Evolutionary conservation across 2,329 filamentous ascomycete species (phyloP), one percentile per base, ranked within the genome.

Genomic region (Didymella glomerata): DNA sequence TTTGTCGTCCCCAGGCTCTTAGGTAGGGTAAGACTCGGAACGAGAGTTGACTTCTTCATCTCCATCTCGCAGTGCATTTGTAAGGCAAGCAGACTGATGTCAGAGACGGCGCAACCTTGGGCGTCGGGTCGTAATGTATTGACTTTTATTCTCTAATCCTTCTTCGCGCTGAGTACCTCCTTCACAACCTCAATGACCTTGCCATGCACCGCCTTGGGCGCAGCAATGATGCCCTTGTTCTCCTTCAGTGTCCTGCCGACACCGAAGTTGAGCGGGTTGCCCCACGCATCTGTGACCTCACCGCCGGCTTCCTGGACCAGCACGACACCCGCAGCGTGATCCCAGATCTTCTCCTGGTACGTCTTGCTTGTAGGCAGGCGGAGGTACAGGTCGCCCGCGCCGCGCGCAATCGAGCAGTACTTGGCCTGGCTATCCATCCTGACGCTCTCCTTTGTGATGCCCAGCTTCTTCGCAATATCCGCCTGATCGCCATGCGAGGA

Each of bases 281-380:
- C 95, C 62, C 90, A 84, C 40, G 93, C 90, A 78, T 99, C 96
- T 1, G 93, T 96, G 53, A 99, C 94, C 72, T 90, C 83, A 48
- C 95, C 96, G 50, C 95, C 95, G 2, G 95, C 93, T 80, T 99
- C 96, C 57, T 93, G 85, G 40, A 98, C 95, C 67, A 99, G 93
- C 59, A 99, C 81, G 71, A 97, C 93, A 40, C 95, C 95, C 13
- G 94, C 95, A 18, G 95, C 95, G 77, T 99, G 95, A 76, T 99
- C 95, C 95, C 95, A 99, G 68, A 99, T 99, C 86, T 99, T 99
- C 84, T 99, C 95, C 77, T 96, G 88, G 81, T 99, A 99, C 53
- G 90, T 89, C 68, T 89, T 90, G 76, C 87, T 90, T 27, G 92
- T 90, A 3, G 95, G 95, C 58, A 99, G 81, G 53, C 96, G 87